Conservation (phyloP, 371 early-diverging fungal species). For the Coemansia sp. region DNA sequence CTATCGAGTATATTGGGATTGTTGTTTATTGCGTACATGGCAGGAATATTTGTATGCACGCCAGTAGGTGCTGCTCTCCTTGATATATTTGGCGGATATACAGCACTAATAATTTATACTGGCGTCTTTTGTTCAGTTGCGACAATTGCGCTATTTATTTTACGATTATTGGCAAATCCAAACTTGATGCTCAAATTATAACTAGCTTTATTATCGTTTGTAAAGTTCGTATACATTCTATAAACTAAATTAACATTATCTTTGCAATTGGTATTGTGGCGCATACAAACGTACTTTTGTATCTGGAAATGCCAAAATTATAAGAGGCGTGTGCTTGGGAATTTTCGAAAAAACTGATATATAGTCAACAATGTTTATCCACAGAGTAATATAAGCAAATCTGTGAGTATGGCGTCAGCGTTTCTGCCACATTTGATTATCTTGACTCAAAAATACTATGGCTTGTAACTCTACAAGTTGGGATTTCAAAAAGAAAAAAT, state of each 20-base stretch:
- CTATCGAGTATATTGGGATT: slow-evolving; percentile 38
- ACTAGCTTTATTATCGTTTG: not conserved
- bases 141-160: not conserved
- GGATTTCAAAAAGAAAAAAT: no score
- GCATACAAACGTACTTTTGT: no score
- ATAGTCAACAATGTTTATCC: no score
- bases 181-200: not conserved
- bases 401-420: no score
- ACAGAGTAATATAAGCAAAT: no score
- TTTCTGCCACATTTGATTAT: no score
- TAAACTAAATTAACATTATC: not conserved
- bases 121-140: not conserved
- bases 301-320: no score
- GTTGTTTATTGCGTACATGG: slow-evolving; percentile 32
- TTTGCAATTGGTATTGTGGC: no score
- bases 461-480: no score
- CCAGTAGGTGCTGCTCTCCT: slow-evolving; percentile 41
- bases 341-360: no score
- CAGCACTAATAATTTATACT: slow-evolving; percentile 1
- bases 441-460: no score
- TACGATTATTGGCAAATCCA: not conserved
- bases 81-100: slow-evolving; percentile 30
- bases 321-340: no score
- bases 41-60: slow-evolving; percentile 22
- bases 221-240: not conserved